phyloP scores from a whole-genome alignment of 1,139 yeast genomes.

The Kodamaea sp. region DNA sequence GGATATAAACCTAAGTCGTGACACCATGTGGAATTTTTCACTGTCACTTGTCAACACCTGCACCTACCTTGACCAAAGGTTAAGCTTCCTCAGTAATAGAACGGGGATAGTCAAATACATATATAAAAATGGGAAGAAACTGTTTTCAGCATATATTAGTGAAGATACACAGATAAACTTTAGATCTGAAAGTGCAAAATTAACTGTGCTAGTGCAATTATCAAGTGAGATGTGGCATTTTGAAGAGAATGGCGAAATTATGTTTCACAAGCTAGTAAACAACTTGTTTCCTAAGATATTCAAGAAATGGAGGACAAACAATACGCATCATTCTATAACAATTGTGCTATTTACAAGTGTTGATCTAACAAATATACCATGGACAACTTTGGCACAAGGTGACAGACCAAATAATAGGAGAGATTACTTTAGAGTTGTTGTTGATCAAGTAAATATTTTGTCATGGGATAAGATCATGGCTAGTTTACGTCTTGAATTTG shows the following conservation, averaged over 20 bases:
- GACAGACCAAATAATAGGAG: constrained; percentile 65
- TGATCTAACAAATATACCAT: constrained; percentile 58
- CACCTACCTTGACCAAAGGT: constrained; percentile 61
- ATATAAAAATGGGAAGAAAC: constrained; percentile 65
- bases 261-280: constrained; percentile 88
- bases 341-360: constrained; percentile 85
- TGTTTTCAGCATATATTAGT: constrained; percentile 65
- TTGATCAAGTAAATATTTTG: constrained; percentile 85
- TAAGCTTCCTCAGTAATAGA: constrained; percentile 60
- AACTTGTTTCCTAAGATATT: constrained; percentile 87
- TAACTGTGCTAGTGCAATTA: constrained; percentile 80
- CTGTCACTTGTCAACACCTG: constrained; percentile 60
- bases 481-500: constrained; percentile 76
- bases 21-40: constrained; percentile 90
- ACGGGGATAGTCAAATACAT: constrained; percentile 61
- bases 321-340: constrained; percentile 87
- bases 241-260: constrained; percentile 92
- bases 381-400: constrained; percentile 61
- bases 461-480: constrained; percentile 94
- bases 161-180: constrained; percentile 75
- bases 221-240: constrained; percentile 98
- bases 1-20: constrained; percentile 79
- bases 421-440: constrained; percentile 90
- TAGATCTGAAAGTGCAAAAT: constrained; percentile 84
- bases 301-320: constrained; percentile 79